Evolutionary conservation across 306 rosid genomes (phyloP).

Genomic region (Fragaria iinumae): DNA sequence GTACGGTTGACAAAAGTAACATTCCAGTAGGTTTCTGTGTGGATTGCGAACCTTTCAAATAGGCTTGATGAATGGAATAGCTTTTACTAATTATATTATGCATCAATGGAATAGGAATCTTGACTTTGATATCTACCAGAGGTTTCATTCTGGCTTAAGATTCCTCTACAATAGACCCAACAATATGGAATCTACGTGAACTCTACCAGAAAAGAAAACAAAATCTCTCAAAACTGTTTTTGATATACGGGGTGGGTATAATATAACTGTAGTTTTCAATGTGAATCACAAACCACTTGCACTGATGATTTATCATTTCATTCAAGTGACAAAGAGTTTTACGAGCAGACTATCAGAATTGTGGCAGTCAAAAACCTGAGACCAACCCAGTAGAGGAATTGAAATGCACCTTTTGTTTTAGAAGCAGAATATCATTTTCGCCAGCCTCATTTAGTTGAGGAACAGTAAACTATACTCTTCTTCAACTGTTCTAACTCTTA

Average conservation of each 20-base stretch:
- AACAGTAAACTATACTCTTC: slow-evolving; percentile 69
- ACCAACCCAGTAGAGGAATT: slow-evolving; percentile 15
- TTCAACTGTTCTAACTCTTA: slow-evolving; percentile 83
- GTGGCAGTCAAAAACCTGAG: not conserved
- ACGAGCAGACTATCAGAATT: not conserved
- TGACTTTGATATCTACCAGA: not conserved
- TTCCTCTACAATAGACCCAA: not conserved
- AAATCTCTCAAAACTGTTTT: not conserved
- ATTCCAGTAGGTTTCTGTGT: not conserved
- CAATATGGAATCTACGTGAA: not conserved
- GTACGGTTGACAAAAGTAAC: not conserved
- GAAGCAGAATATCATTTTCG: slow-evolving; percentile 65
- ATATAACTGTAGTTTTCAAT: not conserved
- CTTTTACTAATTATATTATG: not conserved
- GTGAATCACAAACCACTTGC: not conserved
- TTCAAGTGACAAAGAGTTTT: not conserved
- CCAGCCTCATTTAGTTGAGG: slow-evolving; percentile 70
- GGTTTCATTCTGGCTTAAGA: not conserved
- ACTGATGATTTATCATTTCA: not conserved
- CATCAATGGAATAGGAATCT: not conserved
- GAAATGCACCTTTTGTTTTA: slow-evolving; percentile 77
- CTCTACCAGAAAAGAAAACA: not conserved
- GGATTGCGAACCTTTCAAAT: not conserved
- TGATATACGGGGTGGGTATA: not conserved
- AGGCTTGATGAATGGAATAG: not conserved